Base-by-base conservation (phyloP, 768 basidiomycete species). In the Russula abietina region DNA sequence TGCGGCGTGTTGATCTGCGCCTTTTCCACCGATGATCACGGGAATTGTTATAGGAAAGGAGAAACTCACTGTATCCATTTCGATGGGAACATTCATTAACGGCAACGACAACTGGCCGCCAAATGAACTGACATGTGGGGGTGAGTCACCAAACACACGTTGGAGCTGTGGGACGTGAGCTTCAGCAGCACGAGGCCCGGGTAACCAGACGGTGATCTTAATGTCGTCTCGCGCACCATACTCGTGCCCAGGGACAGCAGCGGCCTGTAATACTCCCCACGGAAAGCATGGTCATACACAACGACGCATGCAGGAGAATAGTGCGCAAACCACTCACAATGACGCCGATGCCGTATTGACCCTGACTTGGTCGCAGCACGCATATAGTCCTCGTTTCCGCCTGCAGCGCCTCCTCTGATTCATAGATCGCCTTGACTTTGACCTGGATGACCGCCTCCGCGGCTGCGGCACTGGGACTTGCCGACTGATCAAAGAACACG, bases 91-190 rank as follows among this genome's bases (percentile, higher is more conserved):
- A 26, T 57, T 28, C 26, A 4, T 49, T 7, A 16, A 32, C 4
- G 48, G 30, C 10, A 33, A 1, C 46, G 45, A 48, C 14, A 24
- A 30, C 28, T 22, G 36, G 9, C 24, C 22, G 36, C 12, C 36
- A 12, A 19, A 60, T 33, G 22, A 2, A 6, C 3, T 12, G 36
- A 12, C 9, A 24, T 50, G 39, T 50, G 6, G 14, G 10, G 24
- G 33, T 32, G 43, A 45, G 57, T 63, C 57, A 36, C 38, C 57
- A 17, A 59, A 48, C 43, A 59, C 62, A 26, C 16, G 52, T 38
- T 26, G 36, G 22, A 28, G 30, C 22, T 36, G 26, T 24, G 43
- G 14, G 49, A 39, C 55, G 33, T 46, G 50, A 36, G 22, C 32
- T 38, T 19, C 50, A 33, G 49, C 38, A 17, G 6, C 38, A n/a